Conservation (phyloP, 2,329 filamentous ascomycete genomes). For the Phialophora expanda region DNA sequence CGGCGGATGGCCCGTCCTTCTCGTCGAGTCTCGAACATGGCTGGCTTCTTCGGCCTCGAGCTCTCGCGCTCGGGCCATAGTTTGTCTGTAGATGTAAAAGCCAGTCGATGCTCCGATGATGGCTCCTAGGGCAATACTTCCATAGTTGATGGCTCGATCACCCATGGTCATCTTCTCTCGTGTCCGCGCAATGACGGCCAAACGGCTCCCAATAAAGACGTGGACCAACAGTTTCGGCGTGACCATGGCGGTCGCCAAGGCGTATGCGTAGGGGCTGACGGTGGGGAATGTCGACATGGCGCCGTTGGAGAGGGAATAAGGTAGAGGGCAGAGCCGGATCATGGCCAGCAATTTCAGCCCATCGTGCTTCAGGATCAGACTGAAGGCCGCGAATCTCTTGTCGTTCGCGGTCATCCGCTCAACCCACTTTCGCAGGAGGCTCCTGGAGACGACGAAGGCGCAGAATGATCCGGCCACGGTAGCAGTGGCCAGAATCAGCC, state of each 20-base stretch:
- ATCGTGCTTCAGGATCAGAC: slow-evolving; percentile 86
- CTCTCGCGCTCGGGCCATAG: slow-evolving; percentile 55
- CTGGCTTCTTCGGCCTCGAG: slow-evolving; percentile 55
- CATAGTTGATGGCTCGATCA: slow-evolving; percentile 82
- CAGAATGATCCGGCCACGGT: slow-evolving; percentile 78
- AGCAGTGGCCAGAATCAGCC: slow-evolving; percentile 80
- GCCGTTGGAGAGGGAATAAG: slow-evolving; percentile 91
- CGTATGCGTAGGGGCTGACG: slow-evolving; percentile 76
- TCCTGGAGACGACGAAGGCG: slow-evolving; percentile 80
- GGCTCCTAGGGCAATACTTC: slow-evolving; percentile 75
- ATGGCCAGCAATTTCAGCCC: slow-evolving; percentile 87
- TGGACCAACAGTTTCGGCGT: slow-evolving; percentile 88
- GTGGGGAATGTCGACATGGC: slow-evolving; percentile 93
- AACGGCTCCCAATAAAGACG: slow-evolving; percentile 84
- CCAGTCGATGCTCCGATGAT: slow-evolving; percentile 76
- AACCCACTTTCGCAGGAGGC: slow-evolving; percentile 78
- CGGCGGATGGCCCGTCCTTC: slow-evolving; percentile 40
- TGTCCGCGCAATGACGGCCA: slow-evolving; percentile 81
- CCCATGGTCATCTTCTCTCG: slow-evolving; percentile 79
- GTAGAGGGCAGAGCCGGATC: slow-evolving; percentile 89
- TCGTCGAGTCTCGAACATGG: slow-evolving; percentile 46
- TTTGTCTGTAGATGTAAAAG: slow-evolving; percentile 79
- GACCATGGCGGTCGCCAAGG: slow-evolving; percentile 78
- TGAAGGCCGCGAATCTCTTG: slow-evolving; percentile 83
- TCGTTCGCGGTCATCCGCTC: slow-evolving; percentile 80